Evolutionary conservation across 352 stramenopile genomes (phyloP).

Genomic region (Globisporangium nodosum): DNA sequence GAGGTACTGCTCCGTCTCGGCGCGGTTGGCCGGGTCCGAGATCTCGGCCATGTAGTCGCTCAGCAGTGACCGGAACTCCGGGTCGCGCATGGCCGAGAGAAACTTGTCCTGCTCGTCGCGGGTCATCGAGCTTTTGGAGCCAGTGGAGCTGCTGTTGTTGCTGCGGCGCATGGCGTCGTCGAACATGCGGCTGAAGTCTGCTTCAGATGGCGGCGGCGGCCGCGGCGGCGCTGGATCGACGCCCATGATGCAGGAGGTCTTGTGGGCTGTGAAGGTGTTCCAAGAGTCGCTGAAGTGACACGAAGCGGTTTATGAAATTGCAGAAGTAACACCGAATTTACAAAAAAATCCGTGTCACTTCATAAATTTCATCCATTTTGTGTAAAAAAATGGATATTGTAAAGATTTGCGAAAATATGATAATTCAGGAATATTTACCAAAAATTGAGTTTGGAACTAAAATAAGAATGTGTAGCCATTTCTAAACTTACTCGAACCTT

Average conservation of each 20-base stretch:
- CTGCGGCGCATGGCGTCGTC: conserved; percentile 37
- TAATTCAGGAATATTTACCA: no score
- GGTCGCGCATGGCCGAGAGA: conserved; percentile 86
- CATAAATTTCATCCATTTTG: no score
- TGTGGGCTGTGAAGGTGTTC: background rate
- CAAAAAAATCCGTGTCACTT: no score
- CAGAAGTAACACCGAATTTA: no score
- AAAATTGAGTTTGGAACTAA: no score
- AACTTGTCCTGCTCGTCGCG: conserved; percentile 81
- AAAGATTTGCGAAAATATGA: no score
- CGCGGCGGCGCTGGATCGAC: background rate
- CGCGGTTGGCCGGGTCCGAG: conserved; percentile 82
- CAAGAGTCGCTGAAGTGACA: no score
- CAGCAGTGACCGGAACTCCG: conserved; percentile 89
- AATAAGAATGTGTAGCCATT: no score
- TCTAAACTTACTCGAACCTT: no score
- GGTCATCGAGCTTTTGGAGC: conserved; percentile 20
- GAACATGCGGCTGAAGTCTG: conserved; percentile 41
- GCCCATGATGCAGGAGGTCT: background rate
- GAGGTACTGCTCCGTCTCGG: conserved; percentile 90
- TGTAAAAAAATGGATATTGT: no score
- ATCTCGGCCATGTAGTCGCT: conserved; percentile 95
- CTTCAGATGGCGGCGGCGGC: conserved; percentile 21
- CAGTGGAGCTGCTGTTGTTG: conserved; percentile 1
- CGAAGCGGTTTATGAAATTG: no score